These are phyloP conservation scores for Silybum marianum DNA, from an alignment of 129 eudicot genomes.

Conservation along the genomic window DNA sequence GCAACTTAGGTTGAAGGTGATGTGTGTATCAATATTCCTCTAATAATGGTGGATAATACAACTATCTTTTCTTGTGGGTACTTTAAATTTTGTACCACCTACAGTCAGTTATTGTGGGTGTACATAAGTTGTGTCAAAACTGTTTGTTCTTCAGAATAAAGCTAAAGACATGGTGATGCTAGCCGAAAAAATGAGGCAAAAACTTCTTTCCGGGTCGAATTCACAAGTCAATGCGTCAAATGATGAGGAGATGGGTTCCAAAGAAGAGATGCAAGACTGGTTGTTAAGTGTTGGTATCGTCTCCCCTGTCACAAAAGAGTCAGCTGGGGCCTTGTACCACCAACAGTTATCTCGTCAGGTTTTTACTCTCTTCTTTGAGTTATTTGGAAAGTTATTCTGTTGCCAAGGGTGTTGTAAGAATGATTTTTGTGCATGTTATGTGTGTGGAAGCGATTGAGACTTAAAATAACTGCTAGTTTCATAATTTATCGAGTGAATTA, in stretches of 20 bases:
- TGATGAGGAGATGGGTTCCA: conserved; percentile 84
- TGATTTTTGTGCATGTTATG: conserved; percentile 1
- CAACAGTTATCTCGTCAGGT: conserved; percentile 98
- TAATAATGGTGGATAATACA: background rate
- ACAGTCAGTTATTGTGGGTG: background rate
- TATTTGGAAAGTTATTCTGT: background rate
- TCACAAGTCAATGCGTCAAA: conserved; percentile 54
- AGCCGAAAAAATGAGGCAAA: conserved; percentile 91
- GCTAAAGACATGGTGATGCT: conserved; percentile 97
- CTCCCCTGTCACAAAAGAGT: conserved; percentile 96
- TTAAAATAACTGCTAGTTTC: background rate
- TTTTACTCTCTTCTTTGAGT: background rate
- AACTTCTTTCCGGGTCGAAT: conserved; percentile 72
- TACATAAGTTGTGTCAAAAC: background rate
- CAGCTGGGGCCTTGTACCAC: conserved; percentile 98
- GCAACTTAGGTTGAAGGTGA: background rate
- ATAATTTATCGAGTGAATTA: background rate
- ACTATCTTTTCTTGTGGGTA: background rate
- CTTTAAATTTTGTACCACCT: background rate
- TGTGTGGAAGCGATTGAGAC: background rate
- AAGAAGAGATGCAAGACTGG: conserved; percentile 99
- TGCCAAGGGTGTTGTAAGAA: conserved; percentile 4
- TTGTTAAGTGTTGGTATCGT: conserved; percentile 90
- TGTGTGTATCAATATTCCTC: background rate
- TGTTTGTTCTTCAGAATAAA: conserved; percentile 54